Evolutionary conservation across 2,329 filamentous ascomycete genomes (phyloP), one percentile per base, ranked within the genome.

Genomic region (Hymenoscyphus salicellus): DNA sequence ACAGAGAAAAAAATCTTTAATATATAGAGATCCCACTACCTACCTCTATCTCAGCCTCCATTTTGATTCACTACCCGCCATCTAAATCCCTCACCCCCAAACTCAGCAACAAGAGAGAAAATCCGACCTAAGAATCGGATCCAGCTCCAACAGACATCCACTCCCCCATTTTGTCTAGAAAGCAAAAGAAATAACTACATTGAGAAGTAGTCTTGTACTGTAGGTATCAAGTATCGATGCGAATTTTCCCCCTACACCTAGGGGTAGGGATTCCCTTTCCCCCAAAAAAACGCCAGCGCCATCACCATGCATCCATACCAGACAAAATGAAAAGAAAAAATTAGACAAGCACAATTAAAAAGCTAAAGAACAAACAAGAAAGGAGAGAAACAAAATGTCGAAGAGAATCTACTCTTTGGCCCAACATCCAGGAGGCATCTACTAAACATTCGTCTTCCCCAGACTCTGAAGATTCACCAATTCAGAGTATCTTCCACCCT

Each of bases 391-490:
- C 10, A 52, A 52, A 14, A 49, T n/a, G 46, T 8, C 46, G 3
- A 52, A 26, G 20, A 52, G 46, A 52, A 26, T 52, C 20, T 26
- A 52, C 46, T 52, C 46, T 26, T 26, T 46, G 10, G 3, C 3
- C 36, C 36, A 14, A 14, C 36, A 38, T 10, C 14, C 14, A 2
- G 16, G 20, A 14, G 23, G 10, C 10, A 23, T 26, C 43, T 20
- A n/a, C 16, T 43, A 23, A 49, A 7, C 43, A 36, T 33, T 20
- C n/a, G 64, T 77, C 79, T 87, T 90, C 71, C 86, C 89, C 73
- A 95, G 77, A 75, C 88, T 92, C 81, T 95, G 91, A 71, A 94
- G 78, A 69, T 90, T 91, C 58, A 94, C 91, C 69, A 95, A 77
- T 79, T 94, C 91, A 10, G 85, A 87, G 74, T 95, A 95, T 58